Conservation (phyloP, 345 rosid species). For the Orychophragmus violaceus region DNA sequence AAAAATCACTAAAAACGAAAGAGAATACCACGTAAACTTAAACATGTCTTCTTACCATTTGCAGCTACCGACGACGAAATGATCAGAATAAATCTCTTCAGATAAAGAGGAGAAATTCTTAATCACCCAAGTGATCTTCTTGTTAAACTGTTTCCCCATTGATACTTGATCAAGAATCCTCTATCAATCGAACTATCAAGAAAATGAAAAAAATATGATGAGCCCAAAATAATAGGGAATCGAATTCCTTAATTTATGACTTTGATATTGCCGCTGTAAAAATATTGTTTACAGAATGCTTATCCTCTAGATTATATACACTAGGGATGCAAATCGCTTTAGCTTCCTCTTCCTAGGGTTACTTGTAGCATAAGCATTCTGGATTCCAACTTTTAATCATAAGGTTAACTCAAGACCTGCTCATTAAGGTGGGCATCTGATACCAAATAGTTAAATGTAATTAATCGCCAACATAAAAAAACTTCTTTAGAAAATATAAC, state of each 20-base stretch:
- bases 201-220: not conserved
- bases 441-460: not conserved
- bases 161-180: not conserved
- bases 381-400: not conserved
- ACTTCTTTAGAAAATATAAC: not conserved
- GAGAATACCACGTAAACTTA: not conserved
- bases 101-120: not conserved
- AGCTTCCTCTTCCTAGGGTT: not conserved
- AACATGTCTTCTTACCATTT: slow-evolving; percentile 3
- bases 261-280: not conserved
- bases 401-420: not conserved
- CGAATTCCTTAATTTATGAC: not conserved
- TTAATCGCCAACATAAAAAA: not conserved
- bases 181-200: not conserved
- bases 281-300: not conserved
- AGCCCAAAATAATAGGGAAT: not conserved
- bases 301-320: not conserved
- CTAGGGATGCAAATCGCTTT: not conserved
- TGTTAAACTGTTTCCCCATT: not conserved
- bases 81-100: not conserved
- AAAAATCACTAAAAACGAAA: not conserved
- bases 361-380: not conserved
- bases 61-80: not conserved
- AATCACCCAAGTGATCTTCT: slow-evolving; percentile 7
- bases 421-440: not conserved